phyloP scores from a whole-genome alignment of 768 basidiomycete genomes.

The Collybia sordida region DNA sequence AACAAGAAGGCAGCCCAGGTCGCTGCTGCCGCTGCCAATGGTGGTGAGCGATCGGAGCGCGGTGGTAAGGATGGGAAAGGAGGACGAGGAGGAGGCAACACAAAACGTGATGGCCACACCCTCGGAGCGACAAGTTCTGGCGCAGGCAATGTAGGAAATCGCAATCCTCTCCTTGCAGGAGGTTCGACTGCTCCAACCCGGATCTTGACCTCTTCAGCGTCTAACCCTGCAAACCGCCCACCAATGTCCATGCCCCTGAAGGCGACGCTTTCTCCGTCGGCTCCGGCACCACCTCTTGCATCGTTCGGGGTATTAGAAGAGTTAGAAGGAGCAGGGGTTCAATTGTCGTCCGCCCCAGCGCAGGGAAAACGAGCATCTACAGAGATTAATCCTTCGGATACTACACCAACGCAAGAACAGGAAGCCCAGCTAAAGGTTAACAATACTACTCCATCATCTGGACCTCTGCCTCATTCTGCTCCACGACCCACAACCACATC shows the following conservation, averaged over 20 bases:
- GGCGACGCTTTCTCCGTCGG: conserved; percentile 71
- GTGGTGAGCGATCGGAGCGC: conserved; percentile 26
- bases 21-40: conserved; percentile 47
- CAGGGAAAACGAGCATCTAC: conserved; percentile 27
- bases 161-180: conserved; percentile 42
- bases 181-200: conserved; percentile 75
- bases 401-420: conserved; percentile 3
- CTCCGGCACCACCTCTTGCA: conserved; percentile 77
- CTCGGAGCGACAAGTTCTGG: conserved; percentile 6
- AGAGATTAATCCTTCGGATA: conserved; percentile 7
- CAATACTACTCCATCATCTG: conserved; percentile 28
- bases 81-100: conserved; percentile 33
- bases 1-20: conserved; percentile 91
- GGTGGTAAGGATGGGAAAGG: conserved; percentile 25
- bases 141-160: conserved; percentile 20
- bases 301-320: conserved; percentile 70
- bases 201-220: conserved; percentile 23
- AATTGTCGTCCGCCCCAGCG: conserved; percentile 46
- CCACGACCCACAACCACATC: conserved; percentile 47
- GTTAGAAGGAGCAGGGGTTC: conserved; percentile 35
- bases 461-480: conserved; percentile 55
- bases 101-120: conserved; percentile 34
- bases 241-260: conserved; percentile 70
- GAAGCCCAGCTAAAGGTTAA: conserved; percentile 22
- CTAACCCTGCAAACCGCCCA: conserved; percentile 43